Conservation (phyloP, 2,329 filamentous ascomycete genomes). For the Cordyceps fumosorosea region DNA sequence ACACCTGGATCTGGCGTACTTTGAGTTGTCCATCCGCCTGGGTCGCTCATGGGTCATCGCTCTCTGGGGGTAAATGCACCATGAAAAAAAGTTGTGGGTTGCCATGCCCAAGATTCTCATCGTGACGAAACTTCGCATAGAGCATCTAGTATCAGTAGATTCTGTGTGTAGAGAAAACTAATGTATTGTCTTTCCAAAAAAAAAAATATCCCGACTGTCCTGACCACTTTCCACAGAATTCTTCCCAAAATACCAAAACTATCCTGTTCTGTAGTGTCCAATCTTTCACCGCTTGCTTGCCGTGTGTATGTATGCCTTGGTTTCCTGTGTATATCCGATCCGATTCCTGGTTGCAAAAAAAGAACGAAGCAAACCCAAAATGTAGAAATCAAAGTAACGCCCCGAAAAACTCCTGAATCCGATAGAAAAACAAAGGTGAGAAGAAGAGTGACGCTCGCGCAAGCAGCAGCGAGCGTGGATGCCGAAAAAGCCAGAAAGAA, state of each 20-base stretch:
- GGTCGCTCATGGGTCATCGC: background rate
- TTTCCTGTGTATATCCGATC: background rate
- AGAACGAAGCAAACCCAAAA: background rate
- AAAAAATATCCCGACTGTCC: background rate
- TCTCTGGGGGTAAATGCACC: background rate
- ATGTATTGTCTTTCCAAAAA: background rate
- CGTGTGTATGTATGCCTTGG: background rate
- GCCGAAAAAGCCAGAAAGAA: constrained; percentile 1
- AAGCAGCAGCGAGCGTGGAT: background rate
- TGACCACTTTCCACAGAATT: background rate
- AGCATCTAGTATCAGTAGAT: background rate
- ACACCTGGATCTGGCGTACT: background rate
- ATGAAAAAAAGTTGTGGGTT: background rate
- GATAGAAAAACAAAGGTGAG: background rate
- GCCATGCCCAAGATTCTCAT: background rate
- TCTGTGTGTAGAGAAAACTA: background rate
- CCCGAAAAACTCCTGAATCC: background rate
- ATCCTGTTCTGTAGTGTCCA: constrained; percentile 9
- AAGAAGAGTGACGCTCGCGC: background rate
- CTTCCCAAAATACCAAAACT: background rate
- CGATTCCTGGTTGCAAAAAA: background rate
- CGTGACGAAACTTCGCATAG: background rate
- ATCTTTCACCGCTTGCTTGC: constrained; percentile 6
- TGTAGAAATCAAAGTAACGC: background rate
- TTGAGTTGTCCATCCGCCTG: background rate